phyloP scores from a whole-genome alignment of 768 basidiomycete genomes.

The Mycena venus region DNA sequence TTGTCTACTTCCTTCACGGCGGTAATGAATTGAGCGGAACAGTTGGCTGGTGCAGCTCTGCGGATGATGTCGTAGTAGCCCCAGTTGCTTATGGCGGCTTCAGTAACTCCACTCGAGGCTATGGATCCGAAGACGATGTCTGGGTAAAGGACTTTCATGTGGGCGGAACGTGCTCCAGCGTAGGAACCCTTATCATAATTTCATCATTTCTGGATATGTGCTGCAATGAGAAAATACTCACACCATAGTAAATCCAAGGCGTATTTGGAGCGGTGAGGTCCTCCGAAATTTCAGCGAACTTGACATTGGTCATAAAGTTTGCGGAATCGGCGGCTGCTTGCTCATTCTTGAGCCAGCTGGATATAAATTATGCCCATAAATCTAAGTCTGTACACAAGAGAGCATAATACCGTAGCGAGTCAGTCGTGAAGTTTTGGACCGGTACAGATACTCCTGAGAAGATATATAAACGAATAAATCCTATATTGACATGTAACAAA shows the following conservation, averaged over 20 bases:
- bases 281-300: constrained; percentile 77
- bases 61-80: constrained; percentile 90
- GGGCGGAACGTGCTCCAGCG: constrained; percentile 93
- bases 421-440: constrained; percentile 83
- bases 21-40: constrained; percentile 68
- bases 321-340: constrained; percentile 94
- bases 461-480: constrained; percentile 20
- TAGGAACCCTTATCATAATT: constrained; percentile 75
- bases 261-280: constrained; percentile 78
- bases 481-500: constrained; percentile 26
- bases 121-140: constrained; percentile 90
- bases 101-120: constrained; percentile 92
- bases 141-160: constrained; percentile 90
- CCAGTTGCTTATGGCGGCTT: constrained; percentile 85
- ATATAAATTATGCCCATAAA: constrained; percentile 5
- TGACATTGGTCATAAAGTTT: constrained; percentile 86
- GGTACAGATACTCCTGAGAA: constrained; percentile 77
- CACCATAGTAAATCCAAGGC: constrained; percentile 95
- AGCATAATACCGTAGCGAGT: constrained; percentile 75
- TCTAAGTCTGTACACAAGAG: constrained; percentile 5
- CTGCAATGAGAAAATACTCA: constrained; percentile 48
- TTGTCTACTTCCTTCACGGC: constrained; percentile 72
- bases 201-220: constrained; percentile 7
- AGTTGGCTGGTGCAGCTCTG: constrained; percentile 72
- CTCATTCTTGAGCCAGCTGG: constrained; percentile 88